These are phyloP conservation scores for Pseudevernia furfuracea DNA, from an alignment of 495 filamentous ascomycete species.

Conservation along the genomic window DNA sequence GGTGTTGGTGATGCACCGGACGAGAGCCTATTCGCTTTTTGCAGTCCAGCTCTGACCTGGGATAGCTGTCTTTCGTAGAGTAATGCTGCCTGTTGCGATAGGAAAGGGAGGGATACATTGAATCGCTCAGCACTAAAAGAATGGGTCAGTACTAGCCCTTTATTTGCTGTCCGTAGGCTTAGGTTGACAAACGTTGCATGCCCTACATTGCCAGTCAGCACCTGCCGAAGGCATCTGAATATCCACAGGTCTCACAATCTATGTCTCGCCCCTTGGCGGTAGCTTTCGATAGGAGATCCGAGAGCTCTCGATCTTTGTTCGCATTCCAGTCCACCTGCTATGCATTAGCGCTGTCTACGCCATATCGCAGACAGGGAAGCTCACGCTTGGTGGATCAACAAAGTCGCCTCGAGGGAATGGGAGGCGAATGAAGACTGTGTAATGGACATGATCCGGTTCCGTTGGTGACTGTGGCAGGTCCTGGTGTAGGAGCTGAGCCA, in stretches of 20 bases:
- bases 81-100: constrained; percentile 91
- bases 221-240: constrained; percentile 13
- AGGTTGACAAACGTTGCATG: constrained; percentile 57
- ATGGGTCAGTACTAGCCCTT: constrained; percentile 17
- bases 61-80: constrained; percentile 86
- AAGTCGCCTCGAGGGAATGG: constrained; percentile 84
- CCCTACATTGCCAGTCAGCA: constrained; percentile 52
- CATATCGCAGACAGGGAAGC: constrained; percentile 26
- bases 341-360: constrained; percentile 12
- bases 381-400: constrained; percentile 78
- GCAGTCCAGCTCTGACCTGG: constrained; percentile 84
- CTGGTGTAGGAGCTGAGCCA: not conserved
- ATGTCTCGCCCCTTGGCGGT: constrained; percentile 64
- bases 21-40: constrained; percentile 54
- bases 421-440: constrained; percentile 74
- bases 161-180: constrained; percentile 9
- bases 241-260: constrained; percentile 55
- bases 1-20: constrained; percentile 41
- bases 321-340: constrained; percentile 63
- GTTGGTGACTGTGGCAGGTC: not conserved
- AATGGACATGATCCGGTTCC: constrained; percentile 12
- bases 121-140: constrained; percentile 49
- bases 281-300: constrained; percentile 74
- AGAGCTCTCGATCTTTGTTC: constrained; percentile 77
- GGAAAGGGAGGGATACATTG: constrained; percentile 74